Evolutionary conservation across 805 yeast species (phyloP).

Genomic region (Kazachstania africana): DNA sequence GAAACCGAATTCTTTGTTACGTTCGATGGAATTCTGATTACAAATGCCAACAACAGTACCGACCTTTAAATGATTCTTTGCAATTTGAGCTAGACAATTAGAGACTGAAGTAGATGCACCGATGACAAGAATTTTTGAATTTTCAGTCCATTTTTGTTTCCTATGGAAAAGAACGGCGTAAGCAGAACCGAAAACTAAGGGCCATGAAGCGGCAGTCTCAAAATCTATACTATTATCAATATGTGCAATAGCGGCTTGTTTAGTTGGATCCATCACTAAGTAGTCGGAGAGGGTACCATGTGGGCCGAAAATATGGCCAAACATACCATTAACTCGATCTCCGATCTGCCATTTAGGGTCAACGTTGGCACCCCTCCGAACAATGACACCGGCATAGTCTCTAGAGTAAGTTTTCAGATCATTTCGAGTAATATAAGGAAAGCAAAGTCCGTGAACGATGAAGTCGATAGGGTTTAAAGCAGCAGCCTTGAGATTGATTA

Average conservation of each 20-base stretch:
- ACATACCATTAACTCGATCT: slow-evolving; percentile 19
- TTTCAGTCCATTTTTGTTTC: slow-evolving; percentile 26
- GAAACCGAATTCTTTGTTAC: slow-evolving; percentile 43
- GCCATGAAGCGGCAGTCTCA: slow-evolving; percentile 38
- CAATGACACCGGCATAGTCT: slow-evolving; percentile 23
- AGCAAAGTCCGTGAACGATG: slow-evolving; percentile 8
- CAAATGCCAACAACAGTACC: slow-evolving; percentile 45
- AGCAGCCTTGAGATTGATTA: slow-evolving; percentile 21
- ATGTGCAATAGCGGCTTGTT: too few species aligned
- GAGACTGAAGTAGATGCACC: slow-evolving; percentile 76
- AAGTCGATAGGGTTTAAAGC: slow-evolving; percentile 24
- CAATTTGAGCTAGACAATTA: slow-evolving; percentile 40
- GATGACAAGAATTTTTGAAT: slow-evolving; percentile 44
- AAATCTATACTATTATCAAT: slow-evolving; percentile 10
- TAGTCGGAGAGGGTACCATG: slow-evolving; percentile 39
- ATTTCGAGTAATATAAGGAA: slow-evolving; percentile 4
- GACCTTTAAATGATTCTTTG: slow-evolving; percentile 37
- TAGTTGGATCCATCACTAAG: slow-evolving; percentile 28
- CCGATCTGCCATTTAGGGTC: slow-evolving; percentile 12
- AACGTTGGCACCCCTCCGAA: slow-evolving; percentile 15
- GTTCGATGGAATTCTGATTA: slow-evolving; percentile 36
- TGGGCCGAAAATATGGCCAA: slow-evolving; percentile 11
- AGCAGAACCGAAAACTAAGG: slow-evolving; percentile 58
- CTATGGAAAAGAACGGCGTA: slow-evolving; percentile 25
- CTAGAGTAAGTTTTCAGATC: slow-evolving; percentile 16